Conservation (phyloP, 176 grass and related monocot genomes). For the Oryza nivara region DNA sequence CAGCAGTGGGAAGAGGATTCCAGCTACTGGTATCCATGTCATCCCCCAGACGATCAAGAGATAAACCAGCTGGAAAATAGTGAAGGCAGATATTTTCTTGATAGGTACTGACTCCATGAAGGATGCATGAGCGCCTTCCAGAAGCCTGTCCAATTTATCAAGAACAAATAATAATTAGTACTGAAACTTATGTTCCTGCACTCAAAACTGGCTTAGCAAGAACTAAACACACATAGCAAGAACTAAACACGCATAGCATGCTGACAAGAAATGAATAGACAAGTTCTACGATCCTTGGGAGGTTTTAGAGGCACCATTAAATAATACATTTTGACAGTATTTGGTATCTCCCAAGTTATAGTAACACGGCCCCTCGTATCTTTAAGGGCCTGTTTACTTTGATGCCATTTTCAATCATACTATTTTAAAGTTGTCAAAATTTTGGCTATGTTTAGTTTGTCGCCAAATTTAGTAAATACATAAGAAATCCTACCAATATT, state of each 20-base stretch:
- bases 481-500: too few relatives aligned
- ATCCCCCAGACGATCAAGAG: constrained; percentile 75
- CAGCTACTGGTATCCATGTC: constrained; percentile 84
- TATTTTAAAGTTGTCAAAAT: too few relatives aligned
- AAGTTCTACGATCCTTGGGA: not conserved
- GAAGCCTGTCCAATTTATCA: constrained; percentile 55
- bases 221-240: not conserved
- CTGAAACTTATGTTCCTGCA: not conserved
- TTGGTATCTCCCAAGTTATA: not conserved
- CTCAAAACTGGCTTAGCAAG: not conserved
- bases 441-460: too few relatives aligned
- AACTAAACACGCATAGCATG: not conserved
- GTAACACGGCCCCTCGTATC: not conserved
- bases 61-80: constrained; percentile 76
- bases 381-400: not conserved
- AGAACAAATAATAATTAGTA: constrained; percentile 18
- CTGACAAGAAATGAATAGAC: constrained; percentile 26
- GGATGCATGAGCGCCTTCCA: constrained; percentile 91
- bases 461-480: too few relatives aligned
- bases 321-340: not conserved
- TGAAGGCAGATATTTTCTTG: constrained; percentile 68
- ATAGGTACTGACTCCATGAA: constrained; percentile 83
- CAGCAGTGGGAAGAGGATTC: constrained; percentile 82
- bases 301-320: not conserved
- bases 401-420: too few relatives aligned